Conservation (phyloP, 257 asterid genomes). For the Coffea eugenioides region DNA sequence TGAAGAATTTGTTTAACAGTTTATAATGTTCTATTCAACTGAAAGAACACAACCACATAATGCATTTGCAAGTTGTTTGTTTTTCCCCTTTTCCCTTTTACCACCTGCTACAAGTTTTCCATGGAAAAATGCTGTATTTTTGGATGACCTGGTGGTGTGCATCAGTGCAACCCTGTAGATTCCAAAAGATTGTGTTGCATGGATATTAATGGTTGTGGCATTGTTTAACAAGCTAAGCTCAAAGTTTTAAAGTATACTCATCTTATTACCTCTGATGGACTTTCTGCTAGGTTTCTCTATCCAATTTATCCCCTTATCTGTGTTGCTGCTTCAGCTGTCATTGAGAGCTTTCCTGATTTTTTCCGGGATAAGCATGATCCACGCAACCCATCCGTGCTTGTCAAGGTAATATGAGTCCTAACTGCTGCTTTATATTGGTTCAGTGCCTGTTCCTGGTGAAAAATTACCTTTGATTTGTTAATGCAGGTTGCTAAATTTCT, state of each 20-base stretch:
- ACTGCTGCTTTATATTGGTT: conserved; percentile 12
- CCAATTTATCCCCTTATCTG: conserved; percentile 98
- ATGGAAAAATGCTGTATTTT: neutral
- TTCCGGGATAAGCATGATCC: conserved; percentile 74
- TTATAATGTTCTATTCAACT: neutral
- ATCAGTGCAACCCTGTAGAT: neutral
- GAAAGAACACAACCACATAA: neutral
- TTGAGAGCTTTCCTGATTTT: conserved; percentile 90
- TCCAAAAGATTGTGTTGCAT: neutral
- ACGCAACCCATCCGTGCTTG: conserved; percentile 45
- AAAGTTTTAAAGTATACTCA: conserved; percentile 19
- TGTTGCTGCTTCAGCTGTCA: conserved; percentile 98
- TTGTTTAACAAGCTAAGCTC: conserved; percentile 3
- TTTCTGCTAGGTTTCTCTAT: conserved; percentile 74
- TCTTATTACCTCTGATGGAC: conserved; percentile 24
- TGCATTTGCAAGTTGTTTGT: neutral
- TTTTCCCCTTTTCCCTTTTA: neutral
- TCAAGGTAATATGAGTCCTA: conserved; percentile 47
- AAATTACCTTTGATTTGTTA: conserved; percentile 33
- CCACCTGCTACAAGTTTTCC: neutral
- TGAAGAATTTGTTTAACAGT: neutral
- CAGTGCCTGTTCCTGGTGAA: conserved; percentile 17
- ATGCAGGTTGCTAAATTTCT: conserved; percentile 70
- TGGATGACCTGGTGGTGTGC: neutral
- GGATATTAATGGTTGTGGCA: neutral